These are phyloP conservation scores for Plasmodium berghei DNA, from an alignment of 169 alveolate species.

Conservation along the genomic window DNA sequence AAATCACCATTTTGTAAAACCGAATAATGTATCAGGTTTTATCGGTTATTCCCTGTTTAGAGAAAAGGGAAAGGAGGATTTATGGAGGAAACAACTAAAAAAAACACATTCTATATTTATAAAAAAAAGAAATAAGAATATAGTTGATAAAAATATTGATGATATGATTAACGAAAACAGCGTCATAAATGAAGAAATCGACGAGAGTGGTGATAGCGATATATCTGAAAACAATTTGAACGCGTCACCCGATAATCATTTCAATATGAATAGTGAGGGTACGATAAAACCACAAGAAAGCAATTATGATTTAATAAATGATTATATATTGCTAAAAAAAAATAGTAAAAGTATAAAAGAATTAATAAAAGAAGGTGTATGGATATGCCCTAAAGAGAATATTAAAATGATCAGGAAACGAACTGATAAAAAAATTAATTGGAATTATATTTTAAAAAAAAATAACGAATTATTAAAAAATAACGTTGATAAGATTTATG, in stretches of 20 bases:
- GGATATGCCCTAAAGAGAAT: slow-evolving; percentile 63
- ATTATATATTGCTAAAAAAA: slow-evolving; percentile 26
- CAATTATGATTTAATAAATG: slow-evolving; percentile 47
- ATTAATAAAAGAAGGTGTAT: slow-evolving; percentile 36
- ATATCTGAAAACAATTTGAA: not conserved
- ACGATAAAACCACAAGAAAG: not conserved
- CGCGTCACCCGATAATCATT: not conserved
- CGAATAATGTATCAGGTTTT: slow-evolving; percentile 6
- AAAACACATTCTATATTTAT: not conserved
- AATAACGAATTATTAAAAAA: slow-evolving; percentile 39
- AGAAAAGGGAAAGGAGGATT: not conserved
- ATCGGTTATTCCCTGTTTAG: not conserved
- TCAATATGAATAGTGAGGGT: not conserved
- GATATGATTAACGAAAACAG: not conserved
- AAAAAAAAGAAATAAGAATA: not conserved
- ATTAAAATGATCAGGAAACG: slow-evolving; percentile 66
- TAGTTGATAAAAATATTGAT: not conserved
- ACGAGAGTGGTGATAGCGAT: not conserved
- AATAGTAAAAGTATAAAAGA: slow-evolving; percentile 47
- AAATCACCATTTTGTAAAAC: slow-evolving; percentile 31
- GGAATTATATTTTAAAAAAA: slow-evolving; percentile 66
- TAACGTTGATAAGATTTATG: slow-evolving; percentile 50
- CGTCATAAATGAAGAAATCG: not conserved
- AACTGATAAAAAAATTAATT: slow-evolving; percentile 39
- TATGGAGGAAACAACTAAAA: not conserved